Conservation (phyloP, 1,284 basidiomycete genomes). For the Malassezia japonica region DNA sequence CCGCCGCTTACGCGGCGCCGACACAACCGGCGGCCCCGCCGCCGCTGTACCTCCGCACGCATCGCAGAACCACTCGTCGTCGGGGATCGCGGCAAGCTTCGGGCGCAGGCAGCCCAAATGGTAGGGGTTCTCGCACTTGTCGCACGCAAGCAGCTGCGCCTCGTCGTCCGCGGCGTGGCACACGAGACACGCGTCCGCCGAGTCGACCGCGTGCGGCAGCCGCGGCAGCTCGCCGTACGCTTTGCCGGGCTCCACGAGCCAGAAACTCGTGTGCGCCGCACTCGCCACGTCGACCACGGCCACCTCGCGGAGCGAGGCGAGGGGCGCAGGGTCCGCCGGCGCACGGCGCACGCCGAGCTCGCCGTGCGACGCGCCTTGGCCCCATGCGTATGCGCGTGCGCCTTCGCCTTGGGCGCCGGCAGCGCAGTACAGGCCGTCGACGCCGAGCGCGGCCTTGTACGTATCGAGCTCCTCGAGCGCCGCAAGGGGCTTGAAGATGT, state of each 20-base stretch:
- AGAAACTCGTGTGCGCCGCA: constrained; percentile 73
- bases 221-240: constrained; percentile 37
- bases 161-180: constrained; percentile 66
- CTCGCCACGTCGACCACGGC: constrained; percentile 70
- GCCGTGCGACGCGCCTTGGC: constrained; percentile 63
- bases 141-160: constrained; percentile 56
- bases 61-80: constrained; percentile 53
- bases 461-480: constrained; percentile 41
- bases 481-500: constrained; percentile 32
- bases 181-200: constrained; percentile 62
- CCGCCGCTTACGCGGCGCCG: constrained; percentile 5
- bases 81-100: constrained; percentile 65
- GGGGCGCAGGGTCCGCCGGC: constrained; percentile 69
- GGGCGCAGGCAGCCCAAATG: constrained; percentile 73
- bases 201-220: constrained; percentile 54
- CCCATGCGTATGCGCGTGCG: constrained; percentile 59
- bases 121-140: constrained; percentile 73
- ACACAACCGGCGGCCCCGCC: no score
- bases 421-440: constrained; percentile 77
- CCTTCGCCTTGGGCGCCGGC: constrained; percentile 54
- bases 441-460: constrained; percentile 61
- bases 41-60: constrained; percentile 21
- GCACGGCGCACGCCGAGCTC: constrained; percentile 73
- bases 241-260: constrained; percentile 56
- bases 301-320: constrained; percentile 63